Conservation (phyloP, 1,139 yeast species). For the Taphrina pruni region DNA sequence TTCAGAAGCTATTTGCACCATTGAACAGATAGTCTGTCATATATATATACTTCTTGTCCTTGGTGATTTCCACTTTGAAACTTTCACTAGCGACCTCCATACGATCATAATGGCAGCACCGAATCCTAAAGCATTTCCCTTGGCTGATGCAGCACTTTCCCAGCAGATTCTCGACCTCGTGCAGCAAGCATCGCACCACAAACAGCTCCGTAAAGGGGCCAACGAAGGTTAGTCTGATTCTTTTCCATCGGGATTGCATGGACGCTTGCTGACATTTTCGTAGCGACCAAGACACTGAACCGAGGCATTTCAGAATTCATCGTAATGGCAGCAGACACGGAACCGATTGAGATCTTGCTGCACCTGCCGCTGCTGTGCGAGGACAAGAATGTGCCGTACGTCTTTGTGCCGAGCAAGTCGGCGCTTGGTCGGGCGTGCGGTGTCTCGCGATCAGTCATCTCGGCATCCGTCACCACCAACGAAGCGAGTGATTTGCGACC, state of each 20-base stretch:
- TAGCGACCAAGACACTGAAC: constrained; percentile 96
- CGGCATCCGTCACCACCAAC: constrained; percentile 97
- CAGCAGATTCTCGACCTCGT: constrained; percentile 98
- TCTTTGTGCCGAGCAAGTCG: constrained; percentile 96
- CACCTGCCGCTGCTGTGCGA: constrained; percentile 98
- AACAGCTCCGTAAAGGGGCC: constrained; percentile 99
- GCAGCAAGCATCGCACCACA: constrained; percentile 96
- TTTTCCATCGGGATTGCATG: neutral
- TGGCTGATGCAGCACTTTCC: constrained; percentile 92
- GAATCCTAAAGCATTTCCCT: constrained; percentile 79
- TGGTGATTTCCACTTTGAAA: neutral
- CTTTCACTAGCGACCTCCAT: no score
- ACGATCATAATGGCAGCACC: constrained; percentile 50
- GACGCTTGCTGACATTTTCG: neutral
- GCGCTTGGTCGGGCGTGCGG: constrained; percentile 99
- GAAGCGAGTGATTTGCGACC: constrained; percentile 97
- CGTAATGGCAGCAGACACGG: constrained; percentile 99
- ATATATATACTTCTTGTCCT: neutral
- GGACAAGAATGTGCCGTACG: constrained; percentile 71
- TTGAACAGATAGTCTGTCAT: no score
- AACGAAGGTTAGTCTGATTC: constrained; percentile 61
- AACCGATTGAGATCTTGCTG: constrained; percentile 97
- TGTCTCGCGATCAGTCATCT: constrained; percentile 98
- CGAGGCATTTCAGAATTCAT: constrained; percentile 99
- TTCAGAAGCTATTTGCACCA: no score